Base-by-base conservation (phyloP, 441 rosid species). In the Populus hybrid region DNA sequence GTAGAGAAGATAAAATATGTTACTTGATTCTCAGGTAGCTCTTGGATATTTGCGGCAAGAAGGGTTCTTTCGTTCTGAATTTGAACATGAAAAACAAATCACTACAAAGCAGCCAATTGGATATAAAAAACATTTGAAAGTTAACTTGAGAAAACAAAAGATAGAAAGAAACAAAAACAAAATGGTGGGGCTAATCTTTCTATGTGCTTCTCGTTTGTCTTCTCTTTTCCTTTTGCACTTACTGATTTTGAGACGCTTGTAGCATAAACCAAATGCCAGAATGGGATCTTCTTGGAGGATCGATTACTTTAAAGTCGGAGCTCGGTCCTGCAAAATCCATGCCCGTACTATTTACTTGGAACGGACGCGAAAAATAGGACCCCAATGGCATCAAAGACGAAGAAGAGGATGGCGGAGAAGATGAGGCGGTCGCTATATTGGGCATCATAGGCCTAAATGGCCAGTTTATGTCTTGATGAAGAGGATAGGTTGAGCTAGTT, bases 1-100 rank as follows among this genome's bases (percentile, higher is more conserved):
- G 6, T 30, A 73, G 26, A 36, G 7, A 61, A 12, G 61, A 40
- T 66, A 64, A n/a, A 26, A 18, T 3, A 30, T 71, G 59, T 85
- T 90, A 96, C 99, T 96, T 96, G 96, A 93, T 96, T 87, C 98
- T 90, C 77, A 96, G 90, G 87, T 90, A 96, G 92, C 98, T 91
- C 89, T 94, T 94, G 1, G 92, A 90, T 87, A 96, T 91, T 79
- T 94, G 99, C 72, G 98, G 99, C 88, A 96, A 84, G 83, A 88
- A 88, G 23, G 98, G 98, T 78, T 92, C 96, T 87, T 83, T 89
- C 24, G 86, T 82, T 89, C 99, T 96, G 93, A 88, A 90, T 78
- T 83, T 34, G 77, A 23, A 70, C 36, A 74, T 21, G 32, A 80
- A 80, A 73, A 64, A 34, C 69, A 75, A 82, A 32, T 50, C 67